A percentile compares a stretch with the other conserved stretches of the same genome.
Conservation (phyloP, 768 basidiomycete species). For the Auricularia heimuer region DNA sequence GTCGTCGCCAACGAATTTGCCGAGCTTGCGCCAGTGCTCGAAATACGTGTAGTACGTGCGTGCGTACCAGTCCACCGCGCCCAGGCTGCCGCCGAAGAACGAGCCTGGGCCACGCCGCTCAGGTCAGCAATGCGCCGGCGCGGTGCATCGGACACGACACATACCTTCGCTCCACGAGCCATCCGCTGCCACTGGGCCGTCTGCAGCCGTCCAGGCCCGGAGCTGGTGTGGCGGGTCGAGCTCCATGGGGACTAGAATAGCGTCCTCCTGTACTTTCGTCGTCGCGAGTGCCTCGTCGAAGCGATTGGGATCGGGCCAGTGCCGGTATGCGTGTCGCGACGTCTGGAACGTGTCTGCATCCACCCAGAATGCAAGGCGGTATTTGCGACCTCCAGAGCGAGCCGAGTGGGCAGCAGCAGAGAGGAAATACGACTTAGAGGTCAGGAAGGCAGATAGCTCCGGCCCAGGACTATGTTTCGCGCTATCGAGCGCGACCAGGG, state of each 20-base stretch:
- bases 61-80: conserved; percentile 36
- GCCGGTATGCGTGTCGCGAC: conserved; percentile 28
- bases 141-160: background rate
- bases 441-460: conserved; percentile 47
- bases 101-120: conserved; percentile 28
- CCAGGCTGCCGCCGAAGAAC: conserved; percentile 44
- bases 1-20: conserved; percentile 47
- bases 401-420: conserved; percentile 27
- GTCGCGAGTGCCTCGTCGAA: conserved; percentile 25
- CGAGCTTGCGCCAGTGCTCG: conserved; percentile 35
- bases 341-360: conserved; percentile 45
- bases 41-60: conserved; percentile 40
- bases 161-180: conserved; percentile 40
- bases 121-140: too few relatives aligned
- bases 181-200: conserved; percentile 44
- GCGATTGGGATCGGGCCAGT: conserved; percentile 38
- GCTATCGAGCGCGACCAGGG: conserved; percentile 37
- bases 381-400: conserved; percentile 20
- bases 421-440: conserved; percentile 42
- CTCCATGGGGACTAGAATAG: conserved; percentile 40
- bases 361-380: conserved; percentile 49
- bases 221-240: conserved; percentile 24
- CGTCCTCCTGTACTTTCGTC: conserved; percentile 22
- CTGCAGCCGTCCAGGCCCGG: conserved; percentile 32
- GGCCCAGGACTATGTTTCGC: conserved; percentile 34